A percentile compares a stretch with the other conserved stretches of the same genome.
phyloP scores from a whole-genome alignment of 306 rosid genomes.

The Corylus americana region DNA sequence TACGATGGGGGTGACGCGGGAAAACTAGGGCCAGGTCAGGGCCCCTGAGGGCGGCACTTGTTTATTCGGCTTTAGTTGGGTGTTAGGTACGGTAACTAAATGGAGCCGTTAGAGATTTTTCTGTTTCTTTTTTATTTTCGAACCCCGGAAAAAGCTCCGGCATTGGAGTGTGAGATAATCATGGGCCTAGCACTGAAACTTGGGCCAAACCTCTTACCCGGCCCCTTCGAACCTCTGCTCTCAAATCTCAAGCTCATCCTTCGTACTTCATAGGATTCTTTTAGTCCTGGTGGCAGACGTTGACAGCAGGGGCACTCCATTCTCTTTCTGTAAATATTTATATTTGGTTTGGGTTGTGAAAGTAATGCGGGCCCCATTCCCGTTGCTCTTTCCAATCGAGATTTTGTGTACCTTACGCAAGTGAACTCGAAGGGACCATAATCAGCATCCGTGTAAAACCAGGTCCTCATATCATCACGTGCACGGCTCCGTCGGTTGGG shows the following conservation, averaged over 20 bases:
- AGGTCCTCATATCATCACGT: background rate
- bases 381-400: background rate
- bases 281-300: background rate
- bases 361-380: background rate
- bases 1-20: conserved; percentile 55
- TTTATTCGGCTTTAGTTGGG: background rate
- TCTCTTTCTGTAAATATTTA: background rate
- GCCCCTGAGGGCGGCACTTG: conserved; percentile 11
- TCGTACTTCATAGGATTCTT: conserved; percentile 26
- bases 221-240: background rate
- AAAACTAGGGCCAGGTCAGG: conserved; percentile 41
- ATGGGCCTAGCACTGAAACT: too few species aligned
- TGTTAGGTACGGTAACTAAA: background rate
- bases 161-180: too few species aligned
- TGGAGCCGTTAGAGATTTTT: background rate
- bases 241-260: too few species aligned
- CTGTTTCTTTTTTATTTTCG: too few species aligned
- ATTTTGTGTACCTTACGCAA: background rate
- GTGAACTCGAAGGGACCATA: conserved; percentile 10
- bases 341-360: background rate
- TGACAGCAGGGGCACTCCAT: background rate
- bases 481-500: conserved; percentile 1
- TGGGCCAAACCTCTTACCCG: background rate
- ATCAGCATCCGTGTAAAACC: background rate
- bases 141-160: too few species aligned